These are phyloP conservation scores for Phytophthora sp. DNA, from an alignment of 352 stramenopile species.

Conservation along the genomic window DNA sequence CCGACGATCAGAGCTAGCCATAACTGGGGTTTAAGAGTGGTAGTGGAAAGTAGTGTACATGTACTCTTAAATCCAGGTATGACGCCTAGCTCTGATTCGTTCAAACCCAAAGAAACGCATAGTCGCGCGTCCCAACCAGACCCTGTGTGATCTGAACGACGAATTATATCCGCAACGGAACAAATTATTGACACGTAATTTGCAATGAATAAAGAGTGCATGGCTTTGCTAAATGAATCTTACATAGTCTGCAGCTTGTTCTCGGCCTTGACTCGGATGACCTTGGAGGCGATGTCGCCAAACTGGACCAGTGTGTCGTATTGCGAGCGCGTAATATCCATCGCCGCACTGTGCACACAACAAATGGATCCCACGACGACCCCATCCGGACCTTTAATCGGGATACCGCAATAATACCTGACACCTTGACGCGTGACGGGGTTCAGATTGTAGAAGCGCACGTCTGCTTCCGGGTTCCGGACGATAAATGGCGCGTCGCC, in stretches of 20 bases:
- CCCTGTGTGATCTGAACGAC: too few species aligned
- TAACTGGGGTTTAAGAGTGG: too few species aligned
- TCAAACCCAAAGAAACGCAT: too few species aligned
- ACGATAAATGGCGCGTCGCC: slow-evolving; percentile 52
- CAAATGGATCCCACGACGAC: slow-evolving; percentile 43
- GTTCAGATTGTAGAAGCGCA: slow-evolving; percentile 64
- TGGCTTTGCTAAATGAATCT: neutral
- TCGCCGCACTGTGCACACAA: slow-evolving; percentile 34
- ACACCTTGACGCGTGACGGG: slow-evolving; percentile 38
- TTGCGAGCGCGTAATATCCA: slow-evolving; percentile 42
- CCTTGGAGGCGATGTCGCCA: slow-evolving; percentile 45
- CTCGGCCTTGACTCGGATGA: slow-evolving; percentile 42
- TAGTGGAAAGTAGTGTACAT: too few species aligned
- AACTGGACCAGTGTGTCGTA: slow-evolving; percentile 41
- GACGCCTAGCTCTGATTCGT: too few species aligned
- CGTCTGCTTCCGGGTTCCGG: slow-evolving; percentile 33
- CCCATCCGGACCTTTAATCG: slow-evolving; percentile 32
- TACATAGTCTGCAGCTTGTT: slow-evolving; percentile 18
- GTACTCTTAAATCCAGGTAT: too few species aligned
- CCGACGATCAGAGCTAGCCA: too few species aligned
- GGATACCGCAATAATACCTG: slow-evolving; percentile 72
- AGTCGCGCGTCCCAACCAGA: too few species aligned
- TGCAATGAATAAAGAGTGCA: slow-evolving; percentile 14
- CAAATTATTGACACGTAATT: slow-evolving; percentile 1
- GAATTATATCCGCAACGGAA: too few species aligned